A percentile compares a stretch with the other conserved stretches of the same genome.
These are phyloP conservation scores for Castanea sativa DNA, from an alignment of 306 rosid genomes.

Conservation along the genomic window DNA sequence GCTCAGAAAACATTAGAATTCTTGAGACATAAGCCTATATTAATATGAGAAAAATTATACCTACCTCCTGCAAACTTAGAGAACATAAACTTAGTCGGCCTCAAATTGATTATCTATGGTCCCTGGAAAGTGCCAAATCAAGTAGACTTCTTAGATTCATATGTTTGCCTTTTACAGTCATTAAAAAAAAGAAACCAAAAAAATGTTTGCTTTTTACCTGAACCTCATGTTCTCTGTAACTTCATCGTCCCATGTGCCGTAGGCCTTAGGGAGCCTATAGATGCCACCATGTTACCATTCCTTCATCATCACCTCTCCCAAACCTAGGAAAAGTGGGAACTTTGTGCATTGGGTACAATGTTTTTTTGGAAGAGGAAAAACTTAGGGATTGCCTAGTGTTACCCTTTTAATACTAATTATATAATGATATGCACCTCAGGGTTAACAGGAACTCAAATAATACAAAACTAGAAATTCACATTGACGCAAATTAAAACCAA, in stretches of 20 bases:
- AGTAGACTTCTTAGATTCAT: neutral
- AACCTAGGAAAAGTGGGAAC: no score
- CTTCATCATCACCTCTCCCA: no score
- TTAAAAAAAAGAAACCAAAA: no score
- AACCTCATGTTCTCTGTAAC: neutral
- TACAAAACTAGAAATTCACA: neutral
- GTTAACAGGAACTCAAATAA: neutral
- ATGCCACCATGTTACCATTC: no score
- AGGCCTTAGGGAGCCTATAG: neutral
- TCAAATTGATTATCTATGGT: neutral
- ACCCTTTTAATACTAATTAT: neutral
- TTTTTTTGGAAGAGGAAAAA: neutral
- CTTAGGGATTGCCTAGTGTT: neutral
- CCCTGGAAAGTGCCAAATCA: neutral
- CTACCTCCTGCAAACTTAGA: neutral
- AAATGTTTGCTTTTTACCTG: neutral
- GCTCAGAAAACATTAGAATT: neutral
- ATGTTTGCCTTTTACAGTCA: no score
- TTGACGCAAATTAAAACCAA: neutral
- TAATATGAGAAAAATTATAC: neutral
- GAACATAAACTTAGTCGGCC: neutral
- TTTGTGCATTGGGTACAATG: no score
- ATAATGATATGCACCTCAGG: neutral
- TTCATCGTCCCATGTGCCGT: neutral
- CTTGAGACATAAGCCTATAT: neutral